Conservation (phyloP, 208 protist genomes). For the Leishmania mexicana region DNA sequence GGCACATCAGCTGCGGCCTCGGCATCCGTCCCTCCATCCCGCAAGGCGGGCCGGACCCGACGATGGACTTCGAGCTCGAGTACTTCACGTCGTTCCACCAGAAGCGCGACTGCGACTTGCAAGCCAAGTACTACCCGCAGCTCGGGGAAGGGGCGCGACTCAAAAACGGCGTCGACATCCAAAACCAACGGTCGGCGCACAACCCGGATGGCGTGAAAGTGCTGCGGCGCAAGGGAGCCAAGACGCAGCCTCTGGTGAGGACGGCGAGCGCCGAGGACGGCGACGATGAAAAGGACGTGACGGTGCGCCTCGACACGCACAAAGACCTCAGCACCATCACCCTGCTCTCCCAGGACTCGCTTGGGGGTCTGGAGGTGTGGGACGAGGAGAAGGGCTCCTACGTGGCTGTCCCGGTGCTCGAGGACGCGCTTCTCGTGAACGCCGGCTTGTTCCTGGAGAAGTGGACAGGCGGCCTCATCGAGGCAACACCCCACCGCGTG, state of each 20-base stretch:
- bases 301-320: slow-evolving; percentile 78
- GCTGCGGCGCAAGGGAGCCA: slow-evolving; percentile 72
- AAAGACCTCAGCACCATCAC: slow-evolving; percentile 90
- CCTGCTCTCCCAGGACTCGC: slow-evolving; percentile 81
- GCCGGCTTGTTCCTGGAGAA: slow-evolving; percentile 87
- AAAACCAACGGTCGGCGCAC: slow-evolving; percentile 46
- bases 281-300: slow-evolving; percentile 27
- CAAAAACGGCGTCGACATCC: slow-evolving; percentile 55
- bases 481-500: slow-evolving; percentile 88
- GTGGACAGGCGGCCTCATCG: slow-evolving; percentile 84
- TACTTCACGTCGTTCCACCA: slow-evolving; percentile 80
- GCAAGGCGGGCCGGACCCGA: slow-evolving; percentile 61
- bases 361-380: slow-evolving; percentile 87
- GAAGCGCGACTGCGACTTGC: slow-evolving; percentile 83
- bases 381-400: slow-evolving; percentile 69
- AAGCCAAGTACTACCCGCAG: slow-evolving; percentile 88
- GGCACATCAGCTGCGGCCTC: slow-evolving; percentile 86
- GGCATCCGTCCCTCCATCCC: slow-evolving; percentile 78
- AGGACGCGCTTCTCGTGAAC: slow-evolving; percentile 88
- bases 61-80: slow-evolving; percentile 73
- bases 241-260: slow-evolving; percentile 49
- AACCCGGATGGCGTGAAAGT: slow-evolving; percentile 80
- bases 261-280: slow-evolving; percentile 7
- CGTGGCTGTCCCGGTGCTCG: slow-evolving; percentile 73
- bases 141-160: slow-evolving; percentile 50